These are phyloP conservation scores for Pythium vanterpoolii DNA, from an alignment of 352 stramenopile genomes.

Conservation along the genomic window DNA sequence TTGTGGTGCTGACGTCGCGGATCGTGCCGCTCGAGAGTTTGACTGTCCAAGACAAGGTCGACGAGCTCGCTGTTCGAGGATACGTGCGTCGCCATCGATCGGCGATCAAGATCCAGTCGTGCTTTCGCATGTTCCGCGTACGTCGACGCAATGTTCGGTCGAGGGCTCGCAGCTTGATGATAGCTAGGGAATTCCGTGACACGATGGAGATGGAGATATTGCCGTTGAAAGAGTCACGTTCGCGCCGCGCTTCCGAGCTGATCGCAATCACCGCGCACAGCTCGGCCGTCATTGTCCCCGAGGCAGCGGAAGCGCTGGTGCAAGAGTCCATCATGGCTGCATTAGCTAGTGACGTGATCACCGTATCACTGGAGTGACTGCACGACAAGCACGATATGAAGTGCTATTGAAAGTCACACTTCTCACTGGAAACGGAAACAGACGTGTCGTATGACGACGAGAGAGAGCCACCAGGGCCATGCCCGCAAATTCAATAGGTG, in stretches of 20 bases:
- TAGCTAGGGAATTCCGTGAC: background rate
- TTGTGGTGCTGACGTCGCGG: slow-evolving; percentile 65
- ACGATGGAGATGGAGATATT: background rate
- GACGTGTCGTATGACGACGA: background rate
- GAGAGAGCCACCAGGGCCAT: background rate
- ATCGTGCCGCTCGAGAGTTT: slow-evolving; percentile 66
- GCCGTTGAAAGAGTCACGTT: slow-evolving; percentile 9
- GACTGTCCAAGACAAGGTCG: slow-evolving; percentile 81
- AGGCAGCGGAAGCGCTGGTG: background rate
- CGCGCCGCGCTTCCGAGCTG: slow-evolving; percentile 2
- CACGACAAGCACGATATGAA: too few species aligned
- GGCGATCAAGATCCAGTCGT: slow-evolving; percentile 57
- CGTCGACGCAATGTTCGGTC: slow-evolving; percentile 20
- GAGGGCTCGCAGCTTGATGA: background rate
- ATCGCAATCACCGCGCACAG: background rate
- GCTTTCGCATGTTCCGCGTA: slow-evolving; percentile 62
- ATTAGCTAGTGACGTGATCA: slow-evolving; percentile 14
- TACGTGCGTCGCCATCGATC: slow-evolving; percentile 65
- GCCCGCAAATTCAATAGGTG: background rate
- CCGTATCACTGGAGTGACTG: slow-evolving; percentile 20
- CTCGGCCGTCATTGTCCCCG: background rate
- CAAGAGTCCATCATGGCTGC: slow-evolving; percentile 20
- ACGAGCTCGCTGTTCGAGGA: slow-evolving; percentile 67
- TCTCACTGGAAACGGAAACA: background rate
- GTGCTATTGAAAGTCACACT: background rate